These are phyloP conservation scores for Claviceps sp. DNA, from an alignment of 2,329 filamentous ascomycete species.

Conservation along the genomic window DNA sequence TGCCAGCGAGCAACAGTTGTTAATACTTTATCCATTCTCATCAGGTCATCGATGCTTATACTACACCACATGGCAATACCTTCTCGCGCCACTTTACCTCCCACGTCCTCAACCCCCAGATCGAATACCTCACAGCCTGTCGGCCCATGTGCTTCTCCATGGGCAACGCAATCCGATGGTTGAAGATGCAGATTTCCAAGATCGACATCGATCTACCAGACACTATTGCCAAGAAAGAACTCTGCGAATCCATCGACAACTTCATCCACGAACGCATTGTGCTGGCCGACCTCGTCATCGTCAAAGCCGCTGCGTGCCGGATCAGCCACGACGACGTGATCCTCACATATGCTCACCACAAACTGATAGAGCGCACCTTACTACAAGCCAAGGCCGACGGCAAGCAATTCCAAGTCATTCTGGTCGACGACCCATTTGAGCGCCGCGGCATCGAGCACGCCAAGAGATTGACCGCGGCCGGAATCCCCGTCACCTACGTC, in stretches of 20 bases:
- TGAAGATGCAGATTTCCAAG: constrained; percentile 85
- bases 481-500: constrained; percentile 67
- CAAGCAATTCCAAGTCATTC: constrained; percentile 67
- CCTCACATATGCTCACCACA: constrained; percentile 75
- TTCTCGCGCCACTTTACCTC: constrained; percentile 83
- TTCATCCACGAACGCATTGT: constrained; percentile 87
- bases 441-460: constrained; percentile 46
- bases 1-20: background rate
- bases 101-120: constrained; percentile 85
- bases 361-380: constrained; percentile 72
- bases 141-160: constrained; percentile 94
- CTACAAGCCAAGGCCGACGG: constrained; percentile 56
- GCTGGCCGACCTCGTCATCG: constrained; percentile 75
- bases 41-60: constrained; percentile 85
- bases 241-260: constrained; percentile 70
- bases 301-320: constrained; percentile 58
- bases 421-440: constrained; percentile 59
- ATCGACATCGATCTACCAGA: constrained; percentile 80
- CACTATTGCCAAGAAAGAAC: constrained; percentile 61
- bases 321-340: constrained; percentile 71
- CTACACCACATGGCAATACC: constrained; percentile 70
- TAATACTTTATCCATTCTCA: background rate
- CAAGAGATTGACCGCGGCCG: constrained; percentile 50
- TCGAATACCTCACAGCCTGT: constrained; percentile 85
- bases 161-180: constrained; percentile 89